Evolutionary conservation across 1,139 yeast species (phyloP), one percentile per base, ranked within the genome.

Genomic region (Suhomyces maxii): DNA sequence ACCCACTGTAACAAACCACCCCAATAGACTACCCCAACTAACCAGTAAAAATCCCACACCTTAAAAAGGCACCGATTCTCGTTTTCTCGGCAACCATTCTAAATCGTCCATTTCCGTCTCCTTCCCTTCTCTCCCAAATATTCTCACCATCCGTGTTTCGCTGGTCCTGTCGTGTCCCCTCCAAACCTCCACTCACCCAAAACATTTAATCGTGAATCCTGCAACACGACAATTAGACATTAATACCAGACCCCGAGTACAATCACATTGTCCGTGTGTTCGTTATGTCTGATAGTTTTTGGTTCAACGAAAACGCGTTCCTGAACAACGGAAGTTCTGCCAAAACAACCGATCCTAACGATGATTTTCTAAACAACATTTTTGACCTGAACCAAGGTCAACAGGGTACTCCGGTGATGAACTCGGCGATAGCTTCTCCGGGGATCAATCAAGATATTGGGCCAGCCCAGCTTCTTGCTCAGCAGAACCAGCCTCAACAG

Each of bases 271-370:
- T 18, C 23, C 23, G 10, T 14, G 26, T 34, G 18, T 34, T 14
- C 36, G 34, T 31, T 42, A 73, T 73, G 79, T 61, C 74, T 13
- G 76, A 69, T 43, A 69, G 66, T 57, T 69, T 68, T 57, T 74
- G 79, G 77, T 66, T 73, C 55, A 71, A 72, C 58, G 78, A 73
- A 46, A 64, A 61, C 49, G 76, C 73, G 46, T 70, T 71, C 49
- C 63, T 51, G 55, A 61, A 53, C 41, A 49, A 52, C 34, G 53
- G 48, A 37, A 51, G 48, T 46, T 57, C 55, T 37, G 55, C 51
- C 26, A 50, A 50, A 42, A 42, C 46, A 8, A 39, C 53, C 36
- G 55, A 53, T 13, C 40, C 39, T 32, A 61, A 59, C 26, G 76
- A 69, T 45, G 76, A 69, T 40, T 70, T 72, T 54, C 58, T 72